These are phyloP conservation scores for Pascua guehoae DNA, from an alignment of 1,284 basidiomycete species.

Conservation along the genomic window DNA sequence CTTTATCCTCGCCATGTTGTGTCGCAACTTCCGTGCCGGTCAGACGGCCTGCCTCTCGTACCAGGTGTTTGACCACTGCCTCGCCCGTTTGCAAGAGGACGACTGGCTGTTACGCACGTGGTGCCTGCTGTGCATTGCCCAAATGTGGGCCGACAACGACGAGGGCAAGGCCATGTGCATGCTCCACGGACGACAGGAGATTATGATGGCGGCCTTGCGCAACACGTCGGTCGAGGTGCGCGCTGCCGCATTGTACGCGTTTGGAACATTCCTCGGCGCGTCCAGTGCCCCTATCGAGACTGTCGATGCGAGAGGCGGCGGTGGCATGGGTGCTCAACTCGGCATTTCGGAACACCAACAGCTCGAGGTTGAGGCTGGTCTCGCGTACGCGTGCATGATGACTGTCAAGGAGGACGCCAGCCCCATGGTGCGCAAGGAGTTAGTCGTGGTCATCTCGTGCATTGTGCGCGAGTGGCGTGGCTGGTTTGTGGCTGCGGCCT, in stretches of 20 bases:
- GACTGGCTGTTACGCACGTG: slow-evolving; percentile 93
- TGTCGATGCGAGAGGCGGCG: slow-evolving; percentile 66
- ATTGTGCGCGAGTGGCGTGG: slow-evolving; percentile 94
- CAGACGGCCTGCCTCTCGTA: slow-evolving; percentile 83
- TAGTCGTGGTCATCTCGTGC: slow-evolving; percentile 85
- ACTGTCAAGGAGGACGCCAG: slow-evolving; percentile 86
- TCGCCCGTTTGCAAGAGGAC: slow-evolving; percentile 73
- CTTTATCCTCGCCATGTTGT: slow-evolving; percentile 90
- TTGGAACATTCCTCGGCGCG: slow-evolving; percentile 90
- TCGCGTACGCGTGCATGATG: slow-evolving; percentile 58
- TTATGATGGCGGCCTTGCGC: slow-evolving; percentile 73
- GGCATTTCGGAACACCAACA: slow-evolving; percentile 69
- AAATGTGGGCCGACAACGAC: slow-evolving; percentile 90
- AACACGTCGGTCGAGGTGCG: slow-evolving; percentile 93
- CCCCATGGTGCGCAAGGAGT: slow-evolving; percentile 92
- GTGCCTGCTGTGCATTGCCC: slow-evolving; percentile 88
- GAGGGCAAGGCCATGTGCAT: slow-evolving; percentile 85
- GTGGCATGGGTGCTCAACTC: slow-evolving; percentile 79
- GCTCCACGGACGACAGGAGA: slow-evolving; percentile 70
- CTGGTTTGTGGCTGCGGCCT: slow-evolving; percentile 91
- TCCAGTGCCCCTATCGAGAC: slow-evolving; percentile 63
- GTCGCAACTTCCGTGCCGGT: slow-evolving; percentile 79
- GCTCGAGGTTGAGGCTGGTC: slow-evolving; percentile 57
- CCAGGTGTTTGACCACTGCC: slow-evolving; percentile 84
- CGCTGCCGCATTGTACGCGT: slow-evolving; percentile 82